Percentiles rank a stretch among this genome's conserved stretches.
Evolutionary conservation across 192 early-diverging fungal genomes (phyloP).

Genomic region (Diversispora epigaea): DNA sequence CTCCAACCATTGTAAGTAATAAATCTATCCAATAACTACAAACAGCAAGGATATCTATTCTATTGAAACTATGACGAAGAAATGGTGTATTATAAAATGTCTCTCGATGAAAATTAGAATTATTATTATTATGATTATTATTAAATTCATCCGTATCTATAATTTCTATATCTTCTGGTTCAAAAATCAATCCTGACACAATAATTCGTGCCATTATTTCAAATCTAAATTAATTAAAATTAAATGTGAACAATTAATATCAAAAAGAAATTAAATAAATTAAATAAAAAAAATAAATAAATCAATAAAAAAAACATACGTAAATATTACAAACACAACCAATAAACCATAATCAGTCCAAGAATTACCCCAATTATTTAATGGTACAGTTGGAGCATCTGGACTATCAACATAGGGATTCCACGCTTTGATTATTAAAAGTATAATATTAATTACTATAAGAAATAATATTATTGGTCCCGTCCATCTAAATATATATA

Average conservation of each 20-base stretch:
- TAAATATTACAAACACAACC: conserved; percentile 50
- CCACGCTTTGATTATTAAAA: conserved; percentile 47
- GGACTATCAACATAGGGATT: conserved; percentile 11
- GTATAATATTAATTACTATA: conserved; percentile 42
- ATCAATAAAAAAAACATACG: conserved; percentile 44
- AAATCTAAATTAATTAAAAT: conserved; percentile 38
- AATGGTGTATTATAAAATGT: conserved; percentile 44
- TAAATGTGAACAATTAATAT: conserved; percentile 14
- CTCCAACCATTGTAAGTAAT: conserved; percentile 39
- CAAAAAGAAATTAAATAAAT: background rate
- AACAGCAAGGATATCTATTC: conserved; percentile 58
- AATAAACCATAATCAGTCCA: conserved; percentile 54
- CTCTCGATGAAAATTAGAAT: background rate
- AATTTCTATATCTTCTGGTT: conserved; percentile 5
- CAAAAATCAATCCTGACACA: conserved; percentile 42
- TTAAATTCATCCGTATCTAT: background rate
- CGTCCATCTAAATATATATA: conserved; percentile 48
- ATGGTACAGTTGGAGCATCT: conserved; percentile 22
- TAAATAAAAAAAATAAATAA: conserved; percentile 9
- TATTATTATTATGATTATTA: background rate
- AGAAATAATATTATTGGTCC: conserved; percentile 50
- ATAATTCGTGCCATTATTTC: conserved; percentile 42
- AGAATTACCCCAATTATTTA: conserved; percentile 42
- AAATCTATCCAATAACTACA: conserved; percentile 58
- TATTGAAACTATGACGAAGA: conserved; percentile 63